phyloP scores from a whole-genome alignment of 2,329 filamentous ascomycete species.

The Paraphoma sp. region DNA sequence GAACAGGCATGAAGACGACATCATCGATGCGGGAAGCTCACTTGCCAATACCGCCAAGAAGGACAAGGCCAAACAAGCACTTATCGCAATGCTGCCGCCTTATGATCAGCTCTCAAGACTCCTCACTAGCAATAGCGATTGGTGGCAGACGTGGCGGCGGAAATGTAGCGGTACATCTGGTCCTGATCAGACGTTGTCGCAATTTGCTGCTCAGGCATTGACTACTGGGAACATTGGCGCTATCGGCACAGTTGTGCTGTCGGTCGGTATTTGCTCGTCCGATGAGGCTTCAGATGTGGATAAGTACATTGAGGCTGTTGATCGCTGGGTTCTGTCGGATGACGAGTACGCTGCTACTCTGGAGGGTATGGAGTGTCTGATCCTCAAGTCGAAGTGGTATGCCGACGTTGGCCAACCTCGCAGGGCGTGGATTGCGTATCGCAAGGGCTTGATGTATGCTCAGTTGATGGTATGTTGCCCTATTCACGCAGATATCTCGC shows the following conservation, averaged over 20 bases:
- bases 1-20: constrained; percentile 38
- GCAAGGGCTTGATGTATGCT: constrained; percentile 59
- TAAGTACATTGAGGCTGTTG: constrained; percentile 54
- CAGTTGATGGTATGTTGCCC: constrained; percentile 57
- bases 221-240: constrained; percentile 50
- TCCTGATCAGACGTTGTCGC: constrained; percentile 42
- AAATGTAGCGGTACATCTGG: constrained; percentile 52
- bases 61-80: constrained; percentile 44
- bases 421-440: constrained; percentile 60
- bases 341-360: constrained; percentile 59
- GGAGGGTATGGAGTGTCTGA: constrained; percentile 61
- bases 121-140: constrained; percentile 46
- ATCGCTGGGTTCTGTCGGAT: constrained; percentile 56
- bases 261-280: constrained; percentile 48
- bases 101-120: constrained; percentile 42
- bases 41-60: constrained; percentile 35
- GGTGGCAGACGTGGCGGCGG: constrained; percentile 53
- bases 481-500: neutral
- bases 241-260: constrained; percentile 46
- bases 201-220: constrained; percentile 54
- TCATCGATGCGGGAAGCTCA: constrained; percentile 20
- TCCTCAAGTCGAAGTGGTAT: constrained; percentile 60
- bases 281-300: constrained; percentile 55
- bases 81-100: constrained; percentile 44
- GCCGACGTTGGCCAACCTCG: constrained; percentile 63